These are phyloP conservation scores for Solanum commersonii DNA, from an alignment of 257 asterid genomes.

Conservation along the genomic window DNA sequence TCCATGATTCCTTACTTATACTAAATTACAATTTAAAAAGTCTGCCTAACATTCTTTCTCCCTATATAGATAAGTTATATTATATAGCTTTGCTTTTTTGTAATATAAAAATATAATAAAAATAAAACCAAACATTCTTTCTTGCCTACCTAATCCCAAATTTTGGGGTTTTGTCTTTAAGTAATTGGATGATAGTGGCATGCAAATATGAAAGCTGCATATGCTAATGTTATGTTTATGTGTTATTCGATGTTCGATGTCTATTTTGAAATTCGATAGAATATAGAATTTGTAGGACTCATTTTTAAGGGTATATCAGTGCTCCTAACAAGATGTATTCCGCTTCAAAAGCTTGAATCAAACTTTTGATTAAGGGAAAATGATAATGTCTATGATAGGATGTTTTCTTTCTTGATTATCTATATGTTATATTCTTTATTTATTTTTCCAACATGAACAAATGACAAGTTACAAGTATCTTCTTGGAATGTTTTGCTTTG, in stretches of 20 bases:
- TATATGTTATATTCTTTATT: not conserved
- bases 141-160: constrained; percentile 1
- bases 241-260: not conserved
- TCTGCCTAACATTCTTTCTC: constrained; percentile 48
- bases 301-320: not conserved
- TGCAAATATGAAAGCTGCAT: constrained; percentile 27
- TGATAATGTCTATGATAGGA: not conserved
- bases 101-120: not conserved
- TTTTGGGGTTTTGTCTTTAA: constrained; percentile 17
- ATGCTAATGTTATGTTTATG: not conserved
- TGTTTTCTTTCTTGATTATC: not conserved
- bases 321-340: not conserved
- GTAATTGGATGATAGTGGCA: constrained; percentile 29
- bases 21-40: constrained; percentile 13
- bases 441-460: not conserved
- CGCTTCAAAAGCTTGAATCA: not conserved
- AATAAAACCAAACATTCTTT: constrained; percentile 4
- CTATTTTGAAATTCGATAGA: accelerated
- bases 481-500: constrained; percentile 2
- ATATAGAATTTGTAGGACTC: accelerated
- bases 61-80: constrained; percentile 12
- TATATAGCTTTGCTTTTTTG: not conserved
- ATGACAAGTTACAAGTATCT: not conserved
- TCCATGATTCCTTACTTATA: constrained; percentile 37
- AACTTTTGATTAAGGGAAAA: not conserved